phyloP scores from a whole-genome alignment of 495 filamentous ascomycete genomes.

The Trichoderma asperelloides region DNA sequence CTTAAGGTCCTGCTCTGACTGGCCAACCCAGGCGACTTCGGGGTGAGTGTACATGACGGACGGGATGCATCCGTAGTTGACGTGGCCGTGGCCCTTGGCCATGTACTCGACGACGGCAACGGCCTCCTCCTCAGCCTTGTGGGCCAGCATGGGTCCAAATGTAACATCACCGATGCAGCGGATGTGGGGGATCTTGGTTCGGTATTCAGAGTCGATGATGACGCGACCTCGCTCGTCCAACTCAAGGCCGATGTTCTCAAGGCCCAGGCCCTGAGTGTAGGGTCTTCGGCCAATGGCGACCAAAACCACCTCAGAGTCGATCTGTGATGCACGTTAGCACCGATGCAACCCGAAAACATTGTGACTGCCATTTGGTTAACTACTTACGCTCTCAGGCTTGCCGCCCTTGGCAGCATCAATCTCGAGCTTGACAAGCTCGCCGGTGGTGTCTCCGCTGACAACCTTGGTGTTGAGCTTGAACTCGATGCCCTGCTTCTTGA shows the following conservation, averaged over 20 bases:
- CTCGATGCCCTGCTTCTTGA: constrained; percentile 94
- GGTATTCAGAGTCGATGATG: constrained; percentile 96
- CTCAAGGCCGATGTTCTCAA: constrained; percentile 93
- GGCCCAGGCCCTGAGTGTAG: constrained; percentile 81
- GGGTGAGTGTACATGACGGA: constrained; percentile 99
- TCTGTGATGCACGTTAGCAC: constrained; percentile 34
- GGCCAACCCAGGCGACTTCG: constrained; percentile 97
- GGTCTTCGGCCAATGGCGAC: constrained; percentile 94
- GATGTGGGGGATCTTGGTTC: constrained; percentile 93
- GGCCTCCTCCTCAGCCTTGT: constrained; percentile 98
- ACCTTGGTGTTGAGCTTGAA: constrained; percentile 99
- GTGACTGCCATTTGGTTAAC: background rate
- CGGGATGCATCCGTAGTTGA: constrained; percentile 97
- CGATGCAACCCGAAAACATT: background rate
- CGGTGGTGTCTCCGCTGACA: constrained; percentile 67
- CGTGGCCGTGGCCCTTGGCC: constrained; percentile 92
- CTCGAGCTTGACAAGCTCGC: constrained; percentile 65
- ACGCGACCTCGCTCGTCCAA: constrained; percentile 87
- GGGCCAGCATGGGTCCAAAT: constrained; percentile 97
- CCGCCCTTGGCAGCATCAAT: constrained; percentile 93
- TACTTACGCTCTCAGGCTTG: constrained; percentile 76
- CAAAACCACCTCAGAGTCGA: constrained; percentile 93
- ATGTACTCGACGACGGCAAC: constrained; percentile 94
- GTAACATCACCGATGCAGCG: constrained; percentile 94
- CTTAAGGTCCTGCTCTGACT: constrained; percentile 96